A percentile compares a stretch with the other conserved stretches of the same genome.
Evolutionary conservation across 768 basidiomycete species (phyloP).

Genomic region (Hortiboletus flavorubellus): DNA sequence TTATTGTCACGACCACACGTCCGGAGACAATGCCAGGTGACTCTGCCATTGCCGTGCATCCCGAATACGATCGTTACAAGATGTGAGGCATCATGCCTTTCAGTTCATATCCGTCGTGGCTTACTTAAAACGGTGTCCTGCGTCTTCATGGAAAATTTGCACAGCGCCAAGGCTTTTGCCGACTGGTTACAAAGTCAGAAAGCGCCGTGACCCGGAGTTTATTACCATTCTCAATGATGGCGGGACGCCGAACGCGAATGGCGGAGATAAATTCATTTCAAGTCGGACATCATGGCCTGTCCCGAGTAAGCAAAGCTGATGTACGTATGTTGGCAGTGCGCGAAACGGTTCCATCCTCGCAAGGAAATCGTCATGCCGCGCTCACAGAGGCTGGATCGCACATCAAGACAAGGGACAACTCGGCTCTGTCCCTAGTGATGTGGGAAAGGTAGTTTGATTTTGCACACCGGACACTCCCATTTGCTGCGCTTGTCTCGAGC

Average conservation of each 20-base stretch:
- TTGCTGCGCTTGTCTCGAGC: too few species aligned
- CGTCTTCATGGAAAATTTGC: constrained; percentile 96
- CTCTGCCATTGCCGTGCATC: constrained; percentile 95
- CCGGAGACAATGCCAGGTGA: constrained; percentile 99
- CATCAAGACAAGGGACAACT: constrained; percentile 91
- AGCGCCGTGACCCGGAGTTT: constrained; percentile 83
- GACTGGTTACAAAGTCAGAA: constrained; percentile 95
- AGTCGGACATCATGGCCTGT: constrained; percentile 7
- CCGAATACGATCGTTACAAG: constrained; percentile 86
- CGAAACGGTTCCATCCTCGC: constrained; percentile 94
- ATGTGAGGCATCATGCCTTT: constrained; percentile 30
- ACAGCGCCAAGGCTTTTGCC: too few species aligned
- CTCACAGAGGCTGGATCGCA: constrained; percentile 83
- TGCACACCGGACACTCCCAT: too few species aligned
- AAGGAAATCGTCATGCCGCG: constrained; percentile 75
- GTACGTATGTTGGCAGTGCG: constrained; percentile 51
- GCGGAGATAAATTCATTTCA: constrained; percentile 74
- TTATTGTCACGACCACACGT: constrained; percentile 95
- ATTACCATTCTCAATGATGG: constrained; percentile 96
- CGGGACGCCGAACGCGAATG: constrained; percentile 91
- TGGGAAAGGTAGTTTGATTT: too few species aligned
- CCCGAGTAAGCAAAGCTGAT: background rate
- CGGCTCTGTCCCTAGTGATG: constrained; percentile 23
- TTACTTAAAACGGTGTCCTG: constrained; percentile 37
- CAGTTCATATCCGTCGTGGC: background rate